These are phyloP conservation scores for Puccinellia tenuiflora DNA, from an alignment of 176 grass and related monocot genomes.

Conservation along the genomic window DNA sequence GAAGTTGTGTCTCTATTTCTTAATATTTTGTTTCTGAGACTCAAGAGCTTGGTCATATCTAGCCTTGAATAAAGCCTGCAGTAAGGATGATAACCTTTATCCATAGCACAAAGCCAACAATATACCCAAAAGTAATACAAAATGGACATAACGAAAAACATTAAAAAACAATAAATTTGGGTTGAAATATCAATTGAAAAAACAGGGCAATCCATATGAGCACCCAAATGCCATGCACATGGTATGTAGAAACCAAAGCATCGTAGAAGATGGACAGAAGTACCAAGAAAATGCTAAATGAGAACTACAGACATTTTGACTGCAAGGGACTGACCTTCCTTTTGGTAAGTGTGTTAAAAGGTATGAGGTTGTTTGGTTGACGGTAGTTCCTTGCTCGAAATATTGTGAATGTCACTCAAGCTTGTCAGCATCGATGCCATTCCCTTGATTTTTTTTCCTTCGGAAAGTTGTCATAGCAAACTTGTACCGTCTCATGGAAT, in stretches of 20 bases:
- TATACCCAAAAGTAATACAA: conserved; percentile 15
- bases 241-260: neutral
- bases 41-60: conserved; percentile 97
- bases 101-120: conserved; percentile 9
- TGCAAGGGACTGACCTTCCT: conserved; percentile 61
- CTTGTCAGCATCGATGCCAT: conserved; percentile 93
- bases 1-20: conserved; percentile 83
- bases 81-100: neutral
- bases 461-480: conserved; percentile 93
- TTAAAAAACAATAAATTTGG: neutral
- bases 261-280: neutral
- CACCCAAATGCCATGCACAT: neutral
- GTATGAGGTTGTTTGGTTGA: conserved; percentile 98
- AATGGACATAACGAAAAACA: neutral
- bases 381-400: conserved; percentile 94
- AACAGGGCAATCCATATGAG: neutral
- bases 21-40: conserved; percentile 95
- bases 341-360: conserved; percentile 97
- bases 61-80: conserved; percentile 96
- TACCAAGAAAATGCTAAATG: neutral
- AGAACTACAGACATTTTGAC: neutral
- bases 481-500: conserved; percentile 95
- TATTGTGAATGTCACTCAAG: conserved; percentile 95
- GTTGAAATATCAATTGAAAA: neutral
- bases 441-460: conserved; percentile 98